These are phyloP conservation scores for Lippia alba DNA, from an alignment of 305 asterid genomes.

Conservation along the genomic window DNA sequence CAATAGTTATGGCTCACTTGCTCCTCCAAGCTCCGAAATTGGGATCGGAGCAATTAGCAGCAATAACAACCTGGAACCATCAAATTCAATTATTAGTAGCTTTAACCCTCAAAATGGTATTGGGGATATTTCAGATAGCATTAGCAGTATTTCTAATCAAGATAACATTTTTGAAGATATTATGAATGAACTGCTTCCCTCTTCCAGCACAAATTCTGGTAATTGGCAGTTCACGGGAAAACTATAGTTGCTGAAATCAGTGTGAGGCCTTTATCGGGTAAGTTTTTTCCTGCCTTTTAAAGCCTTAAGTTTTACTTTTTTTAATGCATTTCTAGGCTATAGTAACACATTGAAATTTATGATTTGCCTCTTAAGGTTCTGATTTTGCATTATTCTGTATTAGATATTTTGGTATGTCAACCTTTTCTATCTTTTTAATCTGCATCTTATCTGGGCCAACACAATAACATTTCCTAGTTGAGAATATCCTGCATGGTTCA, in stretches of 20 bases:
- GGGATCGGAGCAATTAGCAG: conserved; percentile 36
- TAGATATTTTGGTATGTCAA: conserved; percentile 25
- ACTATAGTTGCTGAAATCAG: conserved; percentile 43
- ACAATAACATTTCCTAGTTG: background rate
- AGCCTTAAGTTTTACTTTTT: conserved; percentile 8
- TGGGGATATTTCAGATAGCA: conserved; percentile 46
- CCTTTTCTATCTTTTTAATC: conserved; percentile 8
- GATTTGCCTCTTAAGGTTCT: conserved; percentile 18
- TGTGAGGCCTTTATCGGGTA: conserved; percentile 38
- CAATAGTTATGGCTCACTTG: conserved; percentile 39
- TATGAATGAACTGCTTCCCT: conserved; percentile 64
- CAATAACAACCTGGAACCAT: conserved; percentile 39
- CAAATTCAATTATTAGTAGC: conserved; percentile 36
- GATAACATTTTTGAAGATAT: conserved; percentile 65
- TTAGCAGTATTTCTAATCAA: conserved; percentile 49
- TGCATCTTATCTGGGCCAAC: conserved; percentile 12
- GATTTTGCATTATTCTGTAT: conserved; percentile 9
- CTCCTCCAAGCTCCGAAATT: conserved; percentile 40
- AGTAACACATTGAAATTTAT: conserved; percentile 4
- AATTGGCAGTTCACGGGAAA: conserved; percentile 57
- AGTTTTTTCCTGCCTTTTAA: conserved; percentile 27
- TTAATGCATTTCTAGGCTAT: conserved; percentile 5
- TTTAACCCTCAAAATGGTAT: conserved; percentile 34
- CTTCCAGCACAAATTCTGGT: conserved; percentile 52
- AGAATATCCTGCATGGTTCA: background rate